These are phyloP conservation scores for Hymenoscyphus linearis DNA, from an alignment of 2,329 filamentous ascomycete species.

Conservation along the genomic window DNA sequence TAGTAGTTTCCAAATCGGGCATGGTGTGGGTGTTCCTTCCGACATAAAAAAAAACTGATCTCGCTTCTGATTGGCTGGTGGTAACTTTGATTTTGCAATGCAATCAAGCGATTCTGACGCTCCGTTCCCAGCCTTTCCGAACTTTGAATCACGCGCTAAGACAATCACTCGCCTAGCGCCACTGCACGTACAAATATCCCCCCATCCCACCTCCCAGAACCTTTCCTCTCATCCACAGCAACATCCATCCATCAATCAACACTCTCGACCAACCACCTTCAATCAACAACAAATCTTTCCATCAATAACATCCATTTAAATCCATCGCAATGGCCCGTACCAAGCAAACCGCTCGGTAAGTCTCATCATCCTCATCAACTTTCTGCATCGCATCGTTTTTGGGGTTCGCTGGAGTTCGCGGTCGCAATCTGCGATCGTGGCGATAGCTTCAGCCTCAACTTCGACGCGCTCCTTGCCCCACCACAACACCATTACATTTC, in stretches of 20 bases:
- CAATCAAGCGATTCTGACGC: slow-evolving; percentile 2
- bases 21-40: slow-evolving; percentile 1
- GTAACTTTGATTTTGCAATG: slow-evolving; percentile 10
- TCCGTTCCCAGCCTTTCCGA: slow-evolving; percentile 2
- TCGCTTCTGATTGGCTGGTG: slow-evolving; percentile 17
- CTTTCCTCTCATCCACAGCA: slow-evolving; percentile 29
- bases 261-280: slow-evolving; percentile 6
- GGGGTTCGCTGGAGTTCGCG: slow-evolving; percentile 20
- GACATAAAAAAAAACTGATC: slow-evolving; percentile 4
- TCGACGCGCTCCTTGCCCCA: slow-evolving; percentile 13
- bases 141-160: slow-evolving; percentile 17
- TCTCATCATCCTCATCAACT: slow-evolving; percentile 12
- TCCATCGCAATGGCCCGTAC: slow-evolving; percentile 36
- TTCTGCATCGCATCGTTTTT: slow-evolving; percentile 2
- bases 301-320: slow-evolving; percentile 12
- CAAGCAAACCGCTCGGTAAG: slow-evolving; percentile 54
- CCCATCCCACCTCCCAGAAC: slow-evolving; percentile 27
- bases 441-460: slow-evolving; percentile 22
- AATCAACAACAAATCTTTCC: slow-evolving; percentile 4
- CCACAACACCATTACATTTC: slow-evolving; percentile 8
- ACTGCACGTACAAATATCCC: slow-evolving; percentile 29
- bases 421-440: slow-evolving; percentile 17
- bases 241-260: slow-evolving; percentile 20
- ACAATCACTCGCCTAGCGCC: slow-evolving; percentile 26
- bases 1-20: background rate